Base-by-base conservation (phyloP, 2,329 filamentous ascomycete species). In the Aureobasidium zeae region DNA sequence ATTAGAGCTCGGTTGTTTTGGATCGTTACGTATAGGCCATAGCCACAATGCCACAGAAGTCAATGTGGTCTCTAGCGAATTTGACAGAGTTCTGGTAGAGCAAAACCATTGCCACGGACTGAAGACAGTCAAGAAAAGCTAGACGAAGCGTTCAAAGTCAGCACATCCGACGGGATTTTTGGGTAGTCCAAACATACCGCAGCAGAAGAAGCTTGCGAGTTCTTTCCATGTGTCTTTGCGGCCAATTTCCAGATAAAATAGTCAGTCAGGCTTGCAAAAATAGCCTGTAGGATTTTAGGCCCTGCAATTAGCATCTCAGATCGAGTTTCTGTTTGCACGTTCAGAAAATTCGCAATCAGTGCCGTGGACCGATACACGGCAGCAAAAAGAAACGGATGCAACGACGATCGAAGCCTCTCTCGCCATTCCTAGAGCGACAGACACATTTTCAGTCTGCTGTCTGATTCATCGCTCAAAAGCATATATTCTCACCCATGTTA, bases 371-470 rank as follows among this genome's bases (percentile, higher is more conserved):
- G 74, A 63, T 95, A 98, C 19, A 80, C 73, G 9, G 67, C 71
- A 3, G 86, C 83, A 63, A 98, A 96, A 39, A 96, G 64, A 35
- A 77, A 71, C n/a, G 91, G 91, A 60, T 98, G 89, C 45, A 96
- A 68, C 10, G 89, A 94, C 4, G 89, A 94, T 47, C 91, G 81
- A 51, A 98, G 73, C 52, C 84, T 81, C 57, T 88, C 70, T 57
- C 77, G 75, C 91, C 91, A 98, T 81, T 98, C 91, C 89, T 95
- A n/a, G n/a, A n/a, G n/a, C n/a, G n/a, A n/a, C n/a, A n/a, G 57
- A 7, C 13, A 19, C 9, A 26, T 2, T 12, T 2, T 28, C 25
- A 20, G 26, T n/a, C 12, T 4, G 2, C 2, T 37, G 13, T 13
- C 5, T 7, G 5, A 3, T 21, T 4, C n/a, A n/a, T n/a, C n/a